Evolutionary conservation across 83 land plant genomes (phyloP), one percentile per base, ranked within the genome.

Genomic region (Picea engelmannii): DNA sequence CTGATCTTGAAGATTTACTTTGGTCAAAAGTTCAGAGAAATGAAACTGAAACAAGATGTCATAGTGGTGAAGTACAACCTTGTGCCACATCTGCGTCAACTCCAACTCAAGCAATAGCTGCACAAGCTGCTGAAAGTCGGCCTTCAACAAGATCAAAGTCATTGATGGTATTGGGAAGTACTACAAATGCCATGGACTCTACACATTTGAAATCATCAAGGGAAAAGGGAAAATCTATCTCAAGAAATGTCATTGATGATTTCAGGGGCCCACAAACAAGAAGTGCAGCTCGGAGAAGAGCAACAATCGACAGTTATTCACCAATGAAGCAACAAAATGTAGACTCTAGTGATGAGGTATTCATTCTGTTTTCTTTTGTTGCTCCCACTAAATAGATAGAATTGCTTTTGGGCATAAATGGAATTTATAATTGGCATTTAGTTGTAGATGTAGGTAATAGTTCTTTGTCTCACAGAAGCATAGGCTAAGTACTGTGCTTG

Each of bases 211-310:
- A 79, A 66, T 80, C 95, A 52, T 89, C 93, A 11, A 97, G 92
- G 83, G 99, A 95, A 38, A 98, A 98, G 98, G 99, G 27, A 96
- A 98, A 88, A 92, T 92, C 25, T 88, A 89, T 93, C 69, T 60
- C 91, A 66, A 89, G 85, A 78, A 71, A 89, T 80, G 64, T 86
- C 58, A 75, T 81, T 69, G 92, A 91, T 77, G 98, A 90, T 24
- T 61, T 62, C 17, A 88, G 83, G 78, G 99, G 98, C 9, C 97
- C 98, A 23, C 93, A 98, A 87, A 96, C 99, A 21, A 92, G 99
- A 85, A 95, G 90, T 90, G 90, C 99, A 70, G 91, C 95, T 40
- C 90, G 98, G 40, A 92, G 95, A 85, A 90, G 87, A 79, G 99
- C 93, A 66, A 87, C 95, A 78, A 87, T 92, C 18, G 93, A 90